Base-by-base conservation (phyloP, 75 land plant species). In the Azolla pinnata region DNA sequence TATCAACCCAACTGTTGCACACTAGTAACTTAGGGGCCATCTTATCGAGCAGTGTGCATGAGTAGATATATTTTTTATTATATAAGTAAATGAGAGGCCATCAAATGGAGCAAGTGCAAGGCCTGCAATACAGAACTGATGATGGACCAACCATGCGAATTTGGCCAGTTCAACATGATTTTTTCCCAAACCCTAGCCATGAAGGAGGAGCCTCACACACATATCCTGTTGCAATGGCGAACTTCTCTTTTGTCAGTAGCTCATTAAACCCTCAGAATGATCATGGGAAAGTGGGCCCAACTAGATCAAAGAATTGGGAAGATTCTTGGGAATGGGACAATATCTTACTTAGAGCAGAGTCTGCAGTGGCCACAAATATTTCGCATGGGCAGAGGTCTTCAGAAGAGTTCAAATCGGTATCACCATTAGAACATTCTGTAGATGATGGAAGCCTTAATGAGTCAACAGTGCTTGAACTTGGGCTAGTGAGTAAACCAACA, bases 401-500 rank as follows among this genome's bases (percentile, higher is more conserved):
- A n/a, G n/a, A n/a, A n/a, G 49, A 46, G 4, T 46, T 46, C 49
- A 46, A 23, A 2, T 46, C 49, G 2, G 23, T 23, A 46, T 46
- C 49, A 18, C 49, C 49, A 46, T 23, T 23, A n/a, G n/a, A n/a
- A n/a, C n/a, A n/a, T n/a, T n/a, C n/a, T n/a, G n/a, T n/a, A n/a
- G n/a, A n/a, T n/a, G n/a, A n/a, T n/a, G n/a, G n/a, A n/a, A n/a
- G n/a, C n/a, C n/a, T n/a, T n/a, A n/a, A n/a, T n/a, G n/a, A n/a
- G n/a, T n/a, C n/a, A n/a, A n/a, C n/a, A n/a, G n/a, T n/a, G n/a
- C n/a, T n/a, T 23, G 29, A 52, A 52, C 27, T 27, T 52, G 54
- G 29, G 10, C 29, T 52, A 1, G 27, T 25, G 3, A 27, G 54
- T 1, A 24, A 74, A 74, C 20, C 74, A 69, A 12, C 72, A 72